Conservation (phyloP, 768 basidiomycete species). For the Mycena latifolia region DNA sequence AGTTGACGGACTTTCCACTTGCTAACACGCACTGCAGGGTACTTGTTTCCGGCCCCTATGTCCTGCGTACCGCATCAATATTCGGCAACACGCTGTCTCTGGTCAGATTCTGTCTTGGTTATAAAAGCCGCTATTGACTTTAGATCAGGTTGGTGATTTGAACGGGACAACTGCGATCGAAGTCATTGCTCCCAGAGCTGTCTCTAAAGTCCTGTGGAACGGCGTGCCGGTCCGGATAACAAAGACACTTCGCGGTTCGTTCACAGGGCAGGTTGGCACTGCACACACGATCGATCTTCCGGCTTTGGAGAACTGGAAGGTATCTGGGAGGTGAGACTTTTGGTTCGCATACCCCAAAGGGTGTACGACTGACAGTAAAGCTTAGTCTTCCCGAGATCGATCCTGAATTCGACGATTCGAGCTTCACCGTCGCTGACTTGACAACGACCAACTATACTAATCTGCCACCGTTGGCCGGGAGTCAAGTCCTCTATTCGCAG, state of each 20-base stretch:
- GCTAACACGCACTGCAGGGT: constrained; percentile 42
- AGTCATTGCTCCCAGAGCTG: constrained; percentile 53
- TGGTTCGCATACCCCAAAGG: neutral
- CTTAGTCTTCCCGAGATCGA: constrained; percentile 63
- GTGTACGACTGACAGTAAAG: constrained; percentile 7
- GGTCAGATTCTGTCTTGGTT: constrained; percentile 38
- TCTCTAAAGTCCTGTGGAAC: constrained; percentile 58
- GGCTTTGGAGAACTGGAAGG: constrained; percentile 57
- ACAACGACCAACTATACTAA: constrained; percentile 66
- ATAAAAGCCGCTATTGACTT: neutral
- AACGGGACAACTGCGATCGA: constrained; percentile 62
- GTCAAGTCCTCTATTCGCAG: constrained; percentile 61
- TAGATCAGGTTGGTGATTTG: constrained; percentile 58
- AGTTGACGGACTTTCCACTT: neutral
- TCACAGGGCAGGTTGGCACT: constrained; percentile 41
- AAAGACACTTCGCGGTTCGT: constrained; percentile 46
- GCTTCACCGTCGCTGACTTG: constrained; percentile 56
- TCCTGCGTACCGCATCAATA: constrained; percentile 63
- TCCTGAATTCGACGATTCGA: constrained; percentile 61
- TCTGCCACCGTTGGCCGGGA: constrained; percentile 57
- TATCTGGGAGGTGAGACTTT: constrained; percentile 53
- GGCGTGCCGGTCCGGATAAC: constrained; percentile 40
- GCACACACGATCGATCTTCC: constrained; percentile 47
- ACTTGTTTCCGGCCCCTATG: constrained; percentile 65
- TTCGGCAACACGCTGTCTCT: constrained; percentile 48